phyloP scores from a whole-genome alignment of 2,329 filamentous ascomycete genomes.

The Gliomastix tumulicola region DNA sequence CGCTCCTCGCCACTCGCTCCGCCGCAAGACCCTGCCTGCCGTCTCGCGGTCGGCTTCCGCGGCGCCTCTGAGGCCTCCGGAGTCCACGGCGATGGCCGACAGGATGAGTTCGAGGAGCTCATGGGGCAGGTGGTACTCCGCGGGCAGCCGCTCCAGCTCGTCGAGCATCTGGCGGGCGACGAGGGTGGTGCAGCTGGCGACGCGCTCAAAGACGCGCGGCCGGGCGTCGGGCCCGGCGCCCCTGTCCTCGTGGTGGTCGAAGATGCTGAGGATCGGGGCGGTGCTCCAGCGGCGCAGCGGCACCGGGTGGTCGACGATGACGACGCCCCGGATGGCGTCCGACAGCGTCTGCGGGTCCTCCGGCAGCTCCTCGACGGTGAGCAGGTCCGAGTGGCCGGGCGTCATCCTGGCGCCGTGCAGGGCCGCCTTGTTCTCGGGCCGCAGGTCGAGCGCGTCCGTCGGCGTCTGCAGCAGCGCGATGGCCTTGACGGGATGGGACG shows the following conservation, averaged over 20 bases:
- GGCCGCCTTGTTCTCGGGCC: constrained; percentile 37
- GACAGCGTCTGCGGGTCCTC: constrained; percentile 35
- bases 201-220: constrained; percentile 33
- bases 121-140: constrained; percentile 37
- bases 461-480: constrained; percentile 38
- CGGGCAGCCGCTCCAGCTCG: constrained; percentile 30
- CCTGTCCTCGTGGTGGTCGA: constrained; percentile 36
- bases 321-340: constrained; percentile 32
- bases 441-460: constrained; percentile 34
- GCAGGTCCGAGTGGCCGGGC: constrained; percentile 32
- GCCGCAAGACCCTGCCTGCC: constrained; percentile 27
- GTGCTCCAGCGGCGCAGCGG: constrained; percentile 33
- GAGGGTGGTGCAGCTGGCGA: constrained; percentile 35
- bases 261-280: constrained; percentile 34
- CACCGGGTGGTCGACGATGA: constrained; percentile 33
- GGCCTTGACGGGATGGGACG: constrained; percentile 31
- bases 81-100: constrained; percentile 37
- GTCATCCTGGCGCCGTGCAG: constrained; percentile 36
- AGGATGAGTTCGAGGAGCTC: constrained; percentile 39
- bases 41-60: constrained; percentile 28
- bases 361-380: constrained; percentile 38
- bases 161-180: constrained; percentile 38
- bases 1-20: constrained; percentile 31
- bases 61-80: constrained; percentile 27
- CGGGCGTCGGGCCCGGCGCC: constrained; percentile 30